These are phyloP conservation scores for Geosiphon pyriformis DNA, from an alignment of 192 early-diverging fungal species.

Conservation along the genomic window DNA sequence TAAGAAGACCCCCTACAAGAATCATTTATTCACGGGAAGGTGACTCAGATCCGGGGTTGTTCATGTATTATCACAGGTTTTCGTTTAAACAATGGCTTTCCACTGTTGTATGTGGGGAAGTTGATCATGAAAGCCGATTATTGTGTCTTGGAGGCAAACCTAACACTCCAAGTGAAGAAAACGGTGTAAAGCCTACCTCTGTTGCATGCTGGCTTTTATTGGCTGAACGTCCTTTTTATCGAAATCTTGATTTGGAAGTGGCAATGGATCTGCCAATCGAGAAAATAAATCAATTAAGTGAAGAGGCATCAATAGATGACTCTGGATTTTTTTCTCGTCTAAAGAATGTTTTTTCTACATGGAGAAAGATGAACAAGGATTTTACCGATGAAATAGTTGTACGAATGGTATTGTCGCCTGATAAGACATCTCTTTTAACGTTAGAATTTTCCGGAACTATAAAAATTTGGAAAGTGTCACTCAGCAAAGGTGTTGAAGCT, in stretches of 20 bases:
- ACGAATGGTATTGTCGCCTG: conserved; percentile 27
- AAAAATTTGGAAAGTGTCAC: conserved; percentile 34
- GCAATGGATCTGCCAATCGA: background rate
- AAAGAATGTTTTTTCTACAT: conserved; percentile 17
- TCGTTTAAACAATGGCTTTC: conserved; percentile 40
- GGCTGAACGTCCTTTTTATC: conserved; percentile 22
- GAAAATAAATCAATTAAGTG: conserved; percentile 1
- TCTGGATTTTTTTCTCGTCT: conserved; percentile 16
- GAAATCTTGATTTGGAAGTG: conserved; percentile 19
- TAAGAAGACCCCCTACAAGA: conserved; percentile 11
- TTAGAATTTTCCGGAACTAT: conserved; percentile 37
- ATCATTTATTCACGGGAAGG: conserved; percentile 41
- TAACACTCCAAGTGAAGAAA: conserved; percentile 8
- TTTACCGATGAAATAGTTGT: conserved; percentile 29
- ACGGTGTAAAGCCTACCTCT: background rate
- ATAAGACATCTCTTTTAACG: conserved; percentile 30
- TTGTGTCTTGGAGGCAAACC: conserved; percentile 41
- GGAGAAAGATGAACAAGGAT: conserved; percentile 11
- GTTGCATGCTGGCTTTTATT: conserved; percentile 24
- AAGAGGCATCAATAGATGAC: conserved; percentile 1
- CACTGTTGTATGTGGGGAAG: conserved; percentile 36
- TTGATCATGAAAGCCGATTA: conserved; percentile 33
- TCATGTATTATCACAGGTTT: conserved; percentile 46
- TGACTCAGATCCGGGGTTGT: conserved; percentile 37
- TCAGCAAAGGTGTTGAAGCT: conserved; percentile 22